These are phyloP conservation scores for Dendrobium catenatum DNA, from an alignment of 106 monocot species.

Conservation along the genomic window DNA sequence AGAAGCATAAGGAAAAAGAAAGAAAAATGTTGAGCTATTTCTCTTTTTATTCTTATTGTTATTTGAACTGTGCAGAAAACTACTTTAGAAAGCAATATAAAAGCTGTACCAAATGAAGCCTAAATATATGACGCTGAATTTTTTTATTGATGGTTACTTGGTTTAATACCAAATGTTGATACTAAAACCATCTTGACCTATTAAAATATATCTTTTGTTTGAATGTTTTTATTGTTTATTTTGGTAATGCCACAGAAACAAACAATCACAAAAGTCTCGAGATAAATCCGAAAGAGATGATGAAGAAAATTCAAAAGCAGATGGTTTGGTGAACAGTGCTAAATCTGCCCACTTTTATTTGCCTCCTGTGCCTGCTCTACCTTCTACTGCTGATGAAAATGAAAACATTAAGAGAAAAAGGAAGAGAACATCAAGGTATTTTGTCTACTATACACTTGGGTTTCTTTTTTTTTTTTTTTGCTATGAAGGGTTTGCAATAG, in stretches of 20 bases:
- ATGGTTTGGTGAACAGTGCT: neutral
- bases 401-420: slow-evolving; percentile 1
- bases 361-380: neutral
- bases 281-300: neutral
- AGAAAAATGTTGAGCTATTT: too few species aligned
- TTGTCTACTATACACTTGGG: neutral
- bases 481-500: neutral
- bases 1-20: too few species aligned
- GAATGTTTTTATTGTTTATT: neutral
- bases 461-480: neutral
- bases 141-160: neutral
- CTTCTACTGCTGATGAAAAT: neutral
- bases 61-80: too few species aligned
- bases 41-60: too few species aligned
- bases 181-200: neutral
- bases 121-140: too few species aligned
- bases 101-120: too few species aligned
- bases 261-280: neutral
- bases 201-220: neutral
- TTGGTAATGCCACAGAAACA: neutral
- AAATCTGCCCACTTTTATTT: neutral
- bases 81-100: too few species aligned
- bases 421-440: slow-evolving; percentile 21
- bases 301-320: neutral
- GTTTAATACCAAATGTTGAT: neutral